Evolutionary conservation across 2,329 filamentous ascomycete species (phyloP).

Genomic region (Diplodia seriata): DNA sequence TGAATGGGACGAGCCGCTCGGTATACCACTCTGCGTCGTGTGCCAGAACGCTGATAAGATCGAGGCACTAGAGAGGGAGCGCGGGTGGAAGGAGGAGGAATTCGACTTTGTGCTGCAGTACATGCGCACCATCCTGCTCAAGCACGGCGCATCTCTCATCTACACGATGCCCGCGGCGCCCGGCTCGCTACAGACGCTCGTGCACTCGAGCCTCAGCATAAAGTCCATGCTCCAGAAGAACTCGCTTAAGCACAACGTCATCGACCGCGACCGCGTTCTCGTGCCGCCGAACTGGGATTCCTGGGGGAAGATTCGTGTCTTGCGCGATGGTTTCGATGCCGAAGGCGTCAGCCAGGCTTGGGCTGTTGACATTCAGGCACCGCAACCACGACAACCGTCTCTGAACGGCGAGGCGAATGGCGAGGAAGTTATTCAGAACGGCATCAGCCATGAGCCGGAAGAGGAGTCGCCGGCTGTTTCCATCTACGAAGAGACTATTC

Average conservation of each 20-base stretch:
- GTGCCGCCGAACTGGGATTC: constrained; percentile 98
- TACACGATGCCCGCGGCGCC: constrained; percentile 60
- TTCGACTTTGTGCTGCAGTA: constrained; percentile 97
- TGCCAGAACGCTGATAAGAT: constrained; percentile 96
- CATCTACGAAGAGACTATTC: constrained; percentile 80
- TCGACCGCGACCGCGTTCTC: constrained; percentile 91
- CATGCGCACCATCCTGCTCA: constrained; percentile 84
- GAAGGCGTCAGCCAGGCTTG: constrained; percentile 85
- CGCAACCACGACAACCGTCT: constrained; percentile 29
- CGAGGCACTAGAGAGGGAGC: constrained; percentile 85
- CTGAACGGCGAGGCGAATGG: constrained; percentile 38
- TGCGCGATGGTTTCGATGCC: constrained; percentile 90
- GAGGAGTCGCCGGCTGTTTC: constrained; percentile 67
- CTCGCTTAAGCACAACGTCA: constrained; percentile 71
- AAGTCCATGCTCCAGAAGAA: constrained; percentile 72
- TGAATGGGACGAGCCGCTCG: constrained; percentile 90
- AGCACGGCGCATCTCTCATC: constrained; percentile 67
- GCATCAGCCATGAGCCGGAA: constrained; percentile 33
- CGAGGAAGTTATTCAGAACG: constrained; percentile 36
- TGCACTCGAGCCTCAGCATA: constrained; percentile 86
- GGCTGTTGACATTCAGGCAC: constrained; percentile 77
- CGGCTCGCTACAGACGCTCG: constrained; percentile 77
- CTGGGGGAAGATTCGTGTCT: constrained; percentile 93
- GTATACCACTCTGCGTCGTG: constrained; percentile 89
- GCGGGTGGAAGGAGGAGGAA: constrained; percentile 93